Evolutionary conservation across 345 rosid genomes (phyloP), one percentile per base, ranked within the genome.

Genomic region (Euclidium syriacum): DNA sequence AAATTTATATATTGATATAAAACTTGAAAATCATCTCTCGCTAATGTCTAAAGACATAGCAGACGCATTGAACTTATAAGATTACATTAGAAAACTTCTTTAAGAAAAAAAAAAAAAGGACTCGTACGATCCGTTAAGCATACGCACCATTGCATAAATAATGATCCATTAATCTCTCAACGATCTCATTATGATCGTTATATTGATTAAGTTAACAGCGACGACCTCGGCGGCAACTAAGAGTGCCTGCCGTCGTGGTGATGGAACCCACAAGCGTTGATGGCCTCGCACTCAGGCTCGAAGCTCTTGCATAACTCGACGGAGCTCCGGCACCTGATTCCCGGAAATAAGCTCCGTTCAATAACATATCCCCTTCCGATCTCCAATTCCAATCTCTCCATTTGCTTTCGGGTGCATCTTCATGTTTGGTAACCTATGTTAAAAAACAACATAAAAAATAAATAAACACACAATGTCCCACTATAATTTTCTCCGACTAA

Each of bases 381-480:
- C 86, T 79, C 95, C 95, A 87, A 15, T 84, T 84, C 95, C 95
- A 87, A 2, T 16, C 38, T 66, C 67, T 78, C 88, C 88, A 87
- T 62, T 85, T 65, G 23, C 78, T 77, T 60, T 81, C 85, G 2
- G 77, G 73, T 12, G 91, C 87, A 73, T 83, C 70, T 67, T 87
- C 95, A 22, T 81, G 91, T 73, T 87, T 87, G 0, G 95, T 85
- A 69, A 87, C 88, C 91, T 84, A n/a, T 50, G 9, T 9, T 11
- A 11, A 50, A 30, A 22, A 17, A 20, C 14, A 62, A 24, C 4
- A 5, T 32, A 23, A n/a, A 46, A 6, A 19, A 59, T 6, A 11
- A 29, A 11, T 12, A 27, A 12, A 36, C 10, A 6, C 4, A 33
- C 4, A 8, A 22, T 10, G 44, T 20, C 27, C 19, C 42, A 20